Conservation (phyloP, 768 basidiomycete species). For the Pleurotus eryngii region DNA sequence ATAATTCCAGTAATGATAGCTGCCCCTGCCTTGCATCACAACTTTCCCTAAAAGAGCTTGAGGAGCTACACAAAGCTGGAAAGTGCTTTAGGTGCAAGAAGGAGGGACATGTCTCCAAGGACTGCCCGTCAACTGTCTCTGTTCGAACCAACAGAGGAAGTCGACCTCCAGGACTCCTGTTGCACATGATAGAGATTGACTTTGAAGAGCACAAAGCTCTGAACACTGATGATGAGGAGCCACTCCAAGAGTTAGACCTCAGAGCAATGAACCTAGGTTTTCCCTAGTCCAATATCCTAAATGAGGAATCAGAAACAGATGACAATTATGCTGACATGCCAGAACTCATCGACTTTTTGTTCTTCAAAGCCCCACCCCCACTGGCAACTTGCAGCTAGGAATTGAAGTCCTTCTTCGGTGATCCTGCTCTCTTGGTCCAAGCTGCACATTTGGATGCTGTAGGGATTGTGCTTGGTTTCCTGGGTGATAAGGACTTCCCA, state of each 20-base stretch:
- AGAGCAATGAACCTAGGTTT: neutral
- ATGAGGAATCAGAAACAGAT: neutral
- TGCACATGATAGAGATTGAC: neutral
- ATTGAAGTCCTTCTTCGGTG: neutral
- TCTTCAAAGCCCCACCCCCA: neutral
- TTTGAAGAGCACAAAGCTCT: neutral
- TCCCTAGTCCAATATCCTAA: neutral
- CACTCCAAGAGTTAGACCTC: neutral
- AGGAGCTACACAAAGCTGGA: constrained; percentile 12
- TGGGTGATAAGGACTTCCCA: neutral
- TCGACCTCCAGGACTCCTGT: neutral
- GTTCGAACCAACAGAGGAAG: constrained; percentile 1
- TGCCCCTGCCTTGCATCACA: neutral
- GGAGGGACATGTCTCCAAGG: constrained; percentile 21
- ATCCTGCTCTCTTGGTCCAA: neutral
- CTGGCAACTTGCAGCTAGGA: neutral
- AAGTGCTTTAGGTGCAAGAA: constrained; percentile 26
- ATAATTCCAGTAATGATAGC: too few relatives aligned
- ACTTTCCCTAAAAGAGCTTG: constrained; percentile 10
- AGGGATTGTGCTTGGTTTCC: neutral
- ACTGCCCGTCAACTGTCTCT: constrained; percentile 22
- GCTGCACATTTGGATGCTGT: neutral
- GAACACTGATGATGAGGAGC: neutral
- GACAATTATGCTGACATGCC: neutral
- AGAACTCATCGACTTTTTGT: neutral